These are phyloP conservation scores for Seminavis robusta DNA, from an alignment of 108 stramenopile species.

Conservation along the genomic window DNA sequence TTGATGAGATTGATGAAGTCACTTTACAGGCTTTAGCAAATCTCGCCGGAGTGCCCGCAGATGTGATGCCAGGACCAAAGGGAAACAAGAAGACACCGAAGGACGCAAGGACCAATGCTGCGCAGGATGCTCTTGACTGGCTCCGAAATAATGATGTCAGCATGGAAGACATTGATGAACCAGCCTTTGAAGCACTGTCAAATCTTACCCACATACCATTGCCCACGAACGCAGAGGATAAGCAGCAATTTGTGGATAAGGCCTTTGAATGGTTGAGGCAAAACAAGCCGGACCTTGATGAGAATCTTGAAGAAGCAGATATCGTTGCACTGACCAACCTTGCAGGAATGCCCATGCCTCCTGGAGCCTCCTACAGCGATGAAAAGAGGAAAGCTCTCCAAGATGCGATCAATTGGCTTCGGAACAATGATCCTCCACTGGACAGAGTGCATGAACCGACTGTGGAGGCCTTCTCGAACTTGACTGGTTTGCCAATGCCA, in stretches of 20 bases:
- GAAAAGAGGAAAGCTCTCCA: constrained; percentile 10
- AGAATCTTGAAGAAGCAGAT: neutral
- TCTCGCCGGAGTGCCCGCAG: constrained; percentile 9
- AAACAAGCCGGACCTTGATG: constrained; percentile 1
- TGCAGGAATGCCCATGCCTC: constrained; percentile 6
- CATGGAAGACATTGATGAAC: constrained; percentile 14
- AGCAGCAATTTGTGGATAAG: neutral
- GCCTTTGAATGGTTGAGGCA: neutral
- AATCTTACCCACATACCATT: constrained; percentile 7
- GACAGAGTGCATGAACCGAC: constrained; percentile 6
- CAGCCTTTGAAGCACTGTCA: constrained; percentile 6
- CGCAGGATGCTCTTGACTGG: constrained; percentile 20
- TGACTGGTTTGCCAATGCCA: constrained; percentile 9
- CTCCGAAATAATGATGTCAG: constrained; percentile 15
- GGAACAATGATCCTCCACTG: constrained; percentile 10
- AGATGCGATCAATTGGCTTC: constrained; percentile 23
- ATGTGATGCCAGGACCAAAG: constrained; percentile 3
- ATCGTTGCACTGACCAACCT: neutral
- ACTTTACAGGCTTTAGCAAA: constrained; percentile 9
- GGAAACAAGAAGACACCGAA: neutral
- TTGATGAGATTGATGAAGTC: neutral
- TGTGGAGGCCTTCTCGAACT: neutral
- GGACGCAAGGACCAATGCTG: constrained; percentile 1
- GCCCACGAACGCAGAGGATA: neutral
- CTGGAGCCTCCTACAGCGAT: neutral